Conservation (phyloP, 345 rosid species). For the Dipteronia dyeriana region DNA sequence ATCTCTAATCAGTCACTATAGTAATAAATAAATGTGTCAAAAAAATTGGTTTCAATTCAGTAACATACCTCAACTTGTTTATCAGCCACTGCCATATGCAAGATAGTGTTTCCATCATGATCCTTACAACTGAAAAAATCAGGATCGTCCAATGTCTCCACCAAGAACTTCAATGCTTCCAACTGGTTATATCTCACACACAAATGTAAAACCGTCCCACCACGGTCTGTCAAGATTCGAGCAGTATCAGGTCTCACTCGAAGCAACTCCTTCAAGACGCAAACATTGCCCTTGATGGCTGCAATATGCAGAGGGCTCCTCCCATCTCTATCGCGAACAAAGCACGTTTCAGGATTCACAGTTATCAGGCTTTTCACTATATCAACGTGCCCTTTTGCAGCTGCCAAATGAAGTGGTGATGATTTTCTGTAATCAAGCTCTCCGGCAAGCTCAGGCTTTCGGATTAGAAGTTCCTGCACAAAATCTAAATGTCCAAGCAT, state of each 20-base stretch:
- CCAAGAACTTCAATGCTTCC: slow-evolving; percentile 27
- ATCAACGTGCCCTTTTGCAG: slow-evolving; percentile 20
- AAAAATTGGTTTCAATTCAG: too few relatives aligned
- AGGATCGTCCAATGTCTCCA: slow-evolving; percentile 7
- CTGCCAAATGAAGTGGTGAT: slow-evolving; percentile 18
- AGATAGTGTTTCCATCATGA: slow-evolving; percentile 24
- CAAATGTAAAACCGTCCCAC: slow-evolving; percentile 29
- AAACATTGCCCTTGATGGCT: slow-evolving; percentile 1
- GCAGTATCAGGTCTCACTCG: not conserved
- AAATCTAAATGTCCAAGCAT: slow-evolving; percentile 19
- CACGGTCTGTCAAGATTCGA: not conserved
- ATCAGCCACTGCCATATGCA: slow-evolving; percentile 29
- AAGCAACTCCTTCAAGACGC: slow-evolving; percentile 2
- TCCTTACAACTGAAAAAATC: slow-evolving; percentile 24
- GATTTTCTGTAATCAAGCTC: slow-evolving; percentile 2
- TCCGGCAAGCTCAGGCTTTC: slow-evolving; percentile 17
- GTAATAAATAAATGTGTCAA: not conserved
- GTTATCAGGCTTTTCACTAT: not conserved
- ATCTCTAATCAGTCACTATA: not conserved
- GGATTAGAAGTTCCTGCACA: not conserved
- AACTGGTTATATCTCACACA: slow-evolving; percentile 25
- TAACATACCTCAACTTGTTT: slow-evolving; percentile 30
- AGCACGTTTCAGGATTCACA: slow-evolving; percentile 11
- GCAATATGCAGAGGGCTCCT: slow-evolving; percentile 17
- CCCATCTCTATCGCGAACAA: not conserved